Evolutionary conservation across 345 rosid genomes (phyloP).

Genomic region (Eucalyptus marginata): DNA sequence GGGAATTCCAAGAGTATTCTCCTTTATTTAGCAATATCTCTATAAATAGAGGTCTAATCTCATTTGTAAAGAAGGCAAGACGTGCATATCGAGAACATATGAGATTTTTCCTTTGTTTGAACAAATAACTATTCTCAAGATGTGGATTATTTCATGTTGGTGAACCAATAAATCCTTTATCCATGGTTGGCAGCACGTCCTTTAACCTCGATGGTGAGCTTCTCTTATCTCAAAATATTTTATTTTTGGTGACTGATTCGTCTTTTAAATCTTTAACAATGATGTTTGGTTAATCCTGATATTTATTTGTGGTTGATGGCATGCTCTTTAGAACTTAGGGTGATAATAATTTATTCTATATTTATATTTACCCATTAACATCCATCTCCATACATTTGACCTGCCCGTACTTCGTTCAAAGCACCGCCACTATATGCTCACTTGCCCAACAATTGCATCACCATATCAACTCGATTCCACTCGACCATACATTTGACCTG

Average conservation of each 20-base stretch:
- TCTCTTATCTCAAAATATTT: no score
- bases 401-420: fast-evolving
- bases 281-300: no score
- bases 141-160: no score
- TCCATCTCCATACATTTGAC: neutral
- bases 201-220: fast-evolving
- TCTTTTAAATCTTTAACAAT: no score
- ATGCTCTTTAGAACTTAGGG: fast-evolving
- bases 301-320: fast-evolving
- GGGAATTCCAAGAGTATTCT: no score
- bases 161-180: fast-evolving
- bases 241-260: fast-evolving
- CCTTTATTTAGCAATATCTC: no score
- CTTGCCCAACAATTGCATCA: neutral
- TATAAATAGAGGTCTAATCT: fast-evolving
- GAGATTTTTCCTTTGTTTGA: neutral
- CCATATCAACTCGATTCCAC: no score
- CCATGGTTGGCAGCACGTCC: fast-evolving
- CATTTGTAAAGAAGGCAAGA: fast-evolving
- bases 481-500: no score
- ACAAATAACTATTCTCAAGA: no score
- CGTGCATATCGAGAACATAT: fast-evolving
- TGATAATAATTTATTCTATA: fast-evolving
- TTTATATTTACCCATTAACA: neutral
- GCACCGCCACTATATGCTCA: fast-evolving